Conservation (phyloP, 352 stramenopile genomes). For the Plasmopara halstedii region DNA sequence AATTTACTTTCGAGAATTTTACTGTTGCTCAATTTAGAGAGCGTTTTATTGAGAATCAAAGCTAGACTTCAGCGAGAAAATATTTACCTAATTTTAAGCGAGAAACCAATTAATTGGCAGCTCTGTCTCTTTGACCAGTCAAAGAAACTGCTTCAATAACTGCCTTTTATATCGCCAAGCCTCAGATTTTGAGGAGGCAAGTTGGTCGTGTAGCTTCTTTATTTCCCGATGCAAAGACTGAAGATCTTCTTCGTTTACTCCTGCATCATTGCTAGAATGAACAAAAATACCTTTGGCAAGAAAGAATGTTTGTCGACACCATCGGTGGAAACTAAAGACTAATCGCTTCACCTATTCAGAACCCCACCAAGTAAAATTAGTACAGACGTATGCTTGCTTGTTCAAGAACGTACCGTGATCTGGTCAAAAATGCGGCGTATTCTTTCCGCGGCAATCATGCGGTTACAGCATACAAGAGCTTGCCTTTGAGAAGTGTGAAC, state of each 20-base stretch:
- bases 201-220: constrained; percentile 56
- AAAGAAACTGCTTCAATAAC: constrained; percentile 67
- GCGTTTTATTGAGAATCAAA: too few species aligned
- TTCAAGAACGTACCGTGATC: constrained; percentile 20
- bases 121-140: too few species aligned
- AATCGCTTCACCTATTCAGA: constrained; percentile 29
- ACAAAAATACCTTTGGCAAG: not conserved
- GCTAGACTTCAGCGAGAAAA: too few species aligned
- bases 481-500: constrained; percentile 34
- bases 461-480: constrained; percentile 53
- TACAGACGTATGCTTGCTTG: not conserved
- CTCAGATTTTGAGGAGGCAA: constrained; percentile 60
- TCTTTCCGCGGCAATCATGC: constrained; percentile 56
- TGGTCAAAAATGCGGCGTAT: constrained; percentile 37
- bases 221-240: constrained; percentile 52
- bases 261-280: not conserved
- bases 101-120: too few species aligned
- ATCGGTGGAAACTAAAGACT: constrained; percentile 29
- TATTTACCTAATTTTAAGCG: too few species aligned
- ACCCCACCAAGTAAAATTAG: constrained; percentile 2
- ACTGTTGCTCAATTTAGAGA: too few species aligned
- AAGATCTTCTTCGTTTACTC: constrained; percentile 19
- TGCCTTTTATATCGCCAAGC: constrained; percentile 72
- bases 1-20: too few species aligned
- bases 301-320: constrained; percentile 11